Conservation (phyloP, 2,329 filamentous ascomycete species). For the Monascus ruber region DNA sequence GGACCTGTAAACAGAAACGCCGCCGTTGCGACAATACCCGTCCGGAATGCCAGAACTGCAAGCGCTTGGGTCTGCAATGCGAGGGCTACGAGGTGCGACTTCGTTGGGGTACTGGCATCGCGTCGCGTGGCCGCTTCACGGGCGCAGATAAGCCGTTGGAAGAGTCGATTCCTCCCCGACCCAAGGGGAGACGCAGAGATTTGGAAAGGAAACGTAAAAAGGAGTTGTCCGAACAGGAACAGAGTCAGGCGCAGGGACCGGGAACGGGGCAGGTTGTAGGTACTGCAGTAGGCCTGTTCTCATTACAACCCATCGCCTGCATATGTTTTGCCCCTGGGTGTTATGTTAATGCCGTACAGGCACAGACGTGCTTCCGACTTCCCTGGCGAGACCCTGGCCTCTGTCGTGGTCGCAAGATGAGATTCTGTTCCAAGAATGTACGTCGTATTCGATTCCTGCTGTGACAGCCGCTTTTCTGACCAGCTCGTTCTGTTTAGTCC, state of each 20-base stretch:
- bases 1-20: conserved; percentile 20
- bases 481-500: conserved; percentile 6
- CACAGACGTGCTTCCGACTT: no score
- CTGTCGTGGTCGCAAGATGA: conserved; percentile 6
- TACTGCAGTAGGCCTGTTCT: no score
- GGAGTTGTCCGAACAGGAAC: not conserved
- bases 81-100: conserved; percentile 22
- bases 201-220: conserved; percentile 9
- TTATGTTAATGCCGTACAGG: no score
- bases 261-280: not conserved
- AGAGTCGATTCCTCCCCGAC: conserved; percentile 11
- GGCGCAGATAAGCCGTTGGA: conserved; percentile 17
- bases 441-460: conserved; percentile 1
- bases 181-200: conserved; percentile 16
- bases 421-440: conserved; percentile 14
- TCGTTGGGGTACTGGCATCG: conserved; percentile 20
- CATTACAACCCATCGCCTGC: no score
- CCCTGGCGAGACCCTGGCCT: not conserved
- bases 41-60: conserved; percentile 14
- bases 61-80: conserved; percentile 12
- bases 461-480: not conserved
- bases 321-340: no score
- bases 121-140: conserved; percentile 19
- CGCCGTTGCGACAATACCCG: conserved; percentile 18
- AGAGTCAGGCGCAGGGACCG: not conserved